Base-by-base conservation (phyloP, 495 filamentous ascomycete species). In the Neurospora pannonica region DNA sequence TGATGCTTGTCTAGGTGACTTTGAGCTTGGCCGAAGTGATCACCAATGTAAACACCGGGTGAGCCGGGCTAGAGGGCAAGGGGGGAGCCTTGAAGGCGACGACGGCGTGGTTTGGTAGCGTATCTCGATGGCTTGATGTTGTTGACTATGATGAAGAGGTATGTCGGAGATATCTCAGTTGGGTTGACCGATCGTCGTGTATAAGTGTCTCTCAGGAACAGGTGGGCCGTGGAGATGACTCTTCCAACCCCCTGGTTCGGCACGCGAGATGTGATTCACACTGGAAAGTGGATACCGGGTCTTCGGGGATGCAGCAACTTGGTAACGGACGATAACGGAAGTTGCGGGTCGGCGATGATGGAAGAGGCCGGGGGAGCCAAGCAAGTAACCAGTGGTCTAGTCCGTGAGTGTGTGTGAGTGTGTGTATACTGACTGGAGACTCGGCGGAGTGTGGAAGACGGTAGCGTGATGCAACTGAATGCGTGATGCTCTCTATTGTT, bases 161-260 rank as follows among this genome's bases (percentile, higher is more conserved):
- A 15, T 67, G 5, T 67, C 31, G 28, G 54, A 67, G 54, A 67
- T 67, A 67, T 67, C 54, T 62, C 54, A 67, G 19, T 19, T 34
- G 54, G 28, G 54, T 80, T 83, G 81, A 80, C 74, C 74, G 72
- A 71, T 75, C 77, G 78, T 78, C 75, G 77, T 81, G 75, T 72
- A 54, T 37, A 75, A 76, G 70, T 74, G 76, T 76, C 71, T 82
- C 75, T 62, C 75, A 76, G 78, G 83, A 82, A 84, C 78, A 83
- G 81, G 84, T 75, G 80, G 83, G 79, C 75, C 78, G 79, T 84
- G 83, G 83, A 84, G 82, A 80, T 85, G 80, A 83, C 84, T 85
- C 84, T 83, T 81, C 83, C 76, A 80, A 81, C 82, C 82, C 43
- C 82, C 83, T 80, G 82, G 79, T 81, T 81, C 79, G 73, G 72